These are phyloP conservation scores for Penicillium manginii DNA, from an alignment of 495 filamentous ascomycete species.

Conservation along the genomic window DNA sequence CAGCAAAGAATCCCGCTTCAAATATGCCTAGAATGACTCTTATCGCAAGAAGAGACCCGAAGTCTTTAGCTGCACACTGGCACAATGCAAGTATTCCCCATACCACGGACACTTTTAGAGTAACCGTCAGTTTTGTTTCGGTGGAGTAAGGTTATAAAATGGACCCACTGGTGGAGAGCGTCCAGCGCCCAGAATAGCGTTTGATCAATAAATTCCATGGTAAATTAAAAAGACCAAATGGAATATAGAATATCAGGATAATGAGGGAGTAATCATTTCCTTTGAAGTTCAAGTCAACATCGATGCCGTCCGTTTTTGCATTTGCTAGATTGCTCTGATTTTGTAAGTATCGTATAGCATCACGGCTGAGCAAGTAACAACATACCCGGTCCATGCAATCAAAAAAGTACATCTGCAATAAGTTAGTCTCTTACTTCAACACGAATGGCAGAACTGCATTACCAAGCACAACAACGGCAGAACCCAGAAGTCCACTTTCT, in stretches of 20 bases:
- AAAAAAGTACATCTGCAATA: constrained; percentile 58
- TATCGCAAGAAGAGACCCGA: constrained; percentile 54
- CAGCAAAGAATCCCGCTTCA: constrained; percentile 69
- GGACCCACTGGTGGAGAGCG: constrained; percentile 47
- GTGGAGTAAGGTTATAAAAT: constrained; percentile 47
- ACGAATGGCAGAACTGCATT: neutral
- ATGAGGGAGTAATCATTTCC: constrained; percentile 69
- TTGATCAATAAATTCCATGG: constrained; percentile 63
- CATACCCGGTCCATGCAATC: constrained; percentile 64
- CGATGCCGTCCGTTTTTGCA: constrained; percentile 65
- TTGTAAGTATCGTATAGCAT: constrained; percentile 8
- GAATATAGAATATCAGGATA: constrained; percentile 72
- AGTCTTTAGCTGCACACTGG: constrained; percentile 53
- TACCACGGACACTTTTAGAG: constrained; percentile 50
- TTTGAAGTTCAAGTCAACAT: constrained; percentile 54
- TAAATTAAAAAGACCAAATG: constrained; percentile 69
- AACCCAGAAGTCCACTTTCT: constrained; percentile 36
- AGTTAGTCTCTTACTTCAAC: constrained; percentile 2
- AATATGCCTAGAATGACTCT: constrained; percentile 52
- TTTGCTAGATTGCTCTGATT: constrained; percentile 59
- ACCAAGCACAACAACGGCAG: constrained; percentile 39
- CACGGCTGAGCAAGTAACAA: constrained; percentile 10
- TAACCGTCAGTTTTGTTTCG: neutral
- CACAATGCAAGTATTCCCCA: constrained; percentile 46
- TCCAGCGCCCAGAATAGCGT: constrained; percentile 53